Base-by-base conservation (phyloP, 228 moss, liverwort and hornwort genomes). In the Sphagnum fallax region DNA sequence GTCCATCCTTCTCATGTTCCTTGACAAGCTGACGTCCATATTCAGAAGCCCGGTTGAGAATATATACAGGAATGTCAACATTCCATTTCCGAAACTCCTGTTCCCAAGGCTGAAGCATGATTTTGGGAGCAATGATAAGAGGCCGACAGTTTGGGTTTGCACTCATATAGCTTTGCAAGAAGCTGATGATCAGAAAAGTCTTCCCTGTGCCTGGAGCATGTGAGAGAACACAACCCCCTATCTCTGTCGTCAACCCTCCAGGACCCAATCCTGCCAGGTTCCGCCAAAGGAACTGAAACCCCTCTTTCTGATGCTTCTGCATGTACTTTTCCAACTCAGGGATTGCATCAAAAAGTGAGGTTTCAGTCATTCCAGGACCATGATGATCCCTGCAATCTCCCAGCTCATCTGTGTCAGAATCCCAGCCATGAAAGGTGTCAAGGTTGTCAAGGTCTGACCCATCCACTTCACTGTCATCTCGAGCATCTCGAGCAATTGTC, bases 141-240 rank as follows among this genome's bases (percentile, higher is more conserved):
- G 96, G 91, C 62, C 78, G 82, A 72, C 85, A 78, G 4, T 52
- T 48, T 55, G 88, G 89, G 72, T 89, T 80, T 65, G 62, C 70
- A 68, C 84, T 84, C 74, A 94, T 84, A 73, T 89, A 98, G 76
- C 94, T 94, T 75, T 84, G 85, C 53, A 98, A 75, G 67, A 98
- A 98, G 71, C 88, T 79, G 69, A 98, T 91, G 68, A 98, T 79
- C 47, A 98, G 71, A 75, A 94, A 94, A 6, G 88, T 90, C 82
- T 98, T 98, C 57, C 98, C 98, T 47, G 94, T 94, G 69, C 98
- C 98, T 52, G 98, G 98, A 57, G 94, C 94, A 78, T 98, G 98
- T 71, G 98, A 92, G 67, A 98, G 72, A 64, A 94, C 84, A 75
- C 98, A 98, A 69, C 98, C 98, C 71, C 94, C 79, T 61, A 83